Evolutionary conservation across 2,329 filamentous ascomycete species (phyloP), one percentile per base, ranked within the genome.

Genomic region (Botrytis byssoidea): DNA sequence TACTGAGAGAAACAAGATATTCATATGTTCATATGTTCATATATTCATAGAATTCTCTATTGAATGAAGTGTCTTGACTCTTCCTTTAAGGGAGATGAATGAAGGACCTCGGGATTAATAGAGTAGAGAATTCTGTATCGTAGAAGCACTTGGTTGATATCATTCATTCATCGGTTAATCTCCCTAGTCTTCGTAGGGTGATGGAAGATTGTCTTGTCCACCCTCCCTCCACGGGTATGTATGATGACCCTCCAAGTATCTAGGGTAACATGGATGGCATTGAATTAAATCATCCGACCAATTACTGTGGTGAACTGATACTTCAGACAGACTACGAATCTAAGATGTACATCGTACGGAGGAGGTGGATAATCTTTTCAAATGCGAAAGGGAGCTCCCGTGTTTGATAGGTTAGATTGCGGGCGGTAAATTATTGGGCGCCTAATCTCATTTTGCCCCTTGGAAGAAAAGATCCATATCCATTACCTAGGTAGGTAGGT

Each of bases 361-460:
- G 51, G n/a, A 29, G 51, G n/a, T 57, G n/a, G 51, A 57, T 29
- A 29, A 5, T 18, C n/a, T 29, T 29, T 57, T 32, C 51, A 7
- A 16, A 29, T 18, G 12, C 32, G 48, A 64, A 42, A 57, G 48
- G 70, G 40, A 68, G 29, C 25, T 48, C 40, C 48, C 8, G n/a
- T 51, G 40, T 67, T 44, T 72, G 71, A 72, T 72, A 68, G 71
- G 71, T 40, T 72, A 37, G 29, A 32, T 16, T 66, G n/a, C 29
- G 37, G 40, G 63, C 63, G 71, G 71, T 67, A 72, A 72, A 59
- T 29, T 29, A 63, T 57, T 57, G 51, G 64, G 71, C 71, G 71
- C 71, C 63, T 72, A 72, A 72, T 72, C n/a, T 72, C 35, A 72
- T 59, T 60, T 57, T 8, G 37, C 51, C 71, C 71, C 63, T 48